Base-by-base conservation (phyloP, 257 asterid genomes). In the Solanum sejunctum region DNA sequence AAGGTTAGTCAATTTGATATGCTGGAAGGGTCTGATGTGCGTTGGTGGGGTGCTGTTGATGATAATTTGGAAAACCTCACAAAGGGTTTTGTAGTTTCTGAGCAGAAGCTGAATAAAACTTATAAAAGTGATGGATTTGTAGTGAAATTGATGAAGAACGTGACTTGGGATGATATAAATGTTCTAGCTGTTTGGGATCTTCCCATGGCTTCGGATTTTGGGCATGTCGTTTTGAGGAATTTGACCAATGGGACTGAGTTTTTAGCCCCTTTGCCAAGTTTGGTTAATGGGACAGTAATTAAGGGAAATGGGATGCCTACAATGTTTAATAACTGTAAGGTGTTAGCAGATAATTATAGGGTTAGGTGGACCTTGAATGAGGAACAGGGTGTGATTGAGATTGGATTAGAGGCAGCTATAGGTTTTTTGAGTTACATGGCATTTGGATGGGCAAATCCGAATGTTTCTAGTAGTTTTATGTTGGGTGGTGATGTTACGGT, bases 361-460 rank as follows among this genome's bases (percentile, higher is more conserved):
- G 83, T 95, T 84, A 90, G 99, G 89, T 96, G 99, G 99, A 92
- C 79, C 81, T 83, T 91, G 51, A 92, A 86, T 64, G 90, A 89
- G 73, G 92, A 88, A 52, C 87, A 83, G n/a, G 87, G 85, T 77
- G 84, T 69, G 23, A 80, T 95, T 71, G 98, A 93, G 85, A 88
- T 96, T 84, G 99, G 98, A 58, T 90, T 96, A 88, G 99, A 96
- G 90, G 98, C 95, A 87, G 94, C 97, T 16, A 85, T 89, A 66
- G 93, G 93, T 66, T 85, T 86, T 86, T 89, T 91, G 89, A 87
- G 88, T 88, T 96, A 96, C 69, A 96, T 95, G 99, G 98, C 94
- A 9, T 95, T 96, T 69, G 99, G 99, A 81, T 96, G 99, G 99
- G 98, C 99, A 3, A 88, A 93, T 66, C 97, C 97, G 28, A 92